Conservation (phyloP, 192 early-diverging fungal genomes). For the Podila horticola region DNA sequence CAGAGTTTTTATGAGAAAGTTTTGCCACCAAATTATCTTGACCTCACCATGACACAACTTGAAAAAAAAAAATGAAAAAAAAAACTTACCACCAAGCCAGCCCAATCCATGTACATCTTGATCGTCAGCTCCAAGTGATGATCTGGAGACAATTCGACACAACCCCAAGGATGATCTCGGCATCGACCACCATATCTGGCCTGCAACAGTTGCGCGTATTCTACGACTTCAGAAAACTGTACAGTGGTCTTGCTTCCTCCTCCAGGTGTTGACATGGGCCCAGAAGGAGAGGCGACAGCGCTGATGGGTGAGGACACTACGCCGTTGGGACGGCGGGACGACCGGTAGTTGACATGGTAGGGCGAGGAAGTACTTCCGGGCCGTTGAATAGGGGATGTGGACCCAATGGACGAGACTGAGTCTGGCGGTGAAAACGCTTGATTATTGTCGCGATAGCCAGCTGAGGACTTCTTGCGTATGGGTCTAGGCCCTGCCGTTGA, state of each 20-base stretch:
- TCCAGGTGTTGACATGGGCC: background rate
- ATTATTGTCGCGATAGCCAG: constrained; percentile 5
- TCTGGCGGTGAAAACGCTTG: constrained; percentile 23
- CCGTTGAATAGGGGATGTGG: constrained; percentile 14
- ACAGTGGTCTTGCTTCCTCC: constrained; percentile 21
- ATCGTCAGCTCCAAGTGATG: constrained; percentile 46
- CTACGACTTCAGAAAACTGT: constrained; percentile 47
- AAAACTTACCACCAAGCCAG: constrained; percentile 39
- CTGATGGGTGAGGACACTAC: constrained; percentile 41
- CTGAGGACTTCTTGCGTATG: constrained; percentile 16
- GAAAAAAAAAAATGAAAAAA: background rate
- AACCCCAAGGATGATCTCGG: constrained; percentile 39
- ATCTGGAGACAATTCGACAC: constrained; percentile 33
- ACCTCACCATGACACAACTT: background rate
- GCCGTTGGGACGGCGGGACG: constrained; percentile 30
- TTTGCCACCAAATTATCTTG: background rate
- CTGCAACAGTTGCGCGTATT: constrained; percentile 37
- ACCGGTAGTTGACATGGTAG: background rate
- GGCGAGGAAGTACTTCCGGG: background rate
- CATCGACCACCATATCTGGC: constrained; percentile 32
- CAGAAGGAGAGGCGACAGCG: background rate
- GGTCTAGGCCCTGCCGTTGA: constrained; percentile 22
- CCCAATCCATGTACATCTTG: constrained; percentile 55
- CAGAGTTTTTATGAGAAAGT: background rate
- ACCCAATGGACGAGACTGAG: constrained; percentile 25